Percentiles rank a stretch among this genome's conserved stretches.
phyloP scores from a whole-genome alignment of 202 grass and related monocot genomes.

The Carex sylvatica region DNA sequence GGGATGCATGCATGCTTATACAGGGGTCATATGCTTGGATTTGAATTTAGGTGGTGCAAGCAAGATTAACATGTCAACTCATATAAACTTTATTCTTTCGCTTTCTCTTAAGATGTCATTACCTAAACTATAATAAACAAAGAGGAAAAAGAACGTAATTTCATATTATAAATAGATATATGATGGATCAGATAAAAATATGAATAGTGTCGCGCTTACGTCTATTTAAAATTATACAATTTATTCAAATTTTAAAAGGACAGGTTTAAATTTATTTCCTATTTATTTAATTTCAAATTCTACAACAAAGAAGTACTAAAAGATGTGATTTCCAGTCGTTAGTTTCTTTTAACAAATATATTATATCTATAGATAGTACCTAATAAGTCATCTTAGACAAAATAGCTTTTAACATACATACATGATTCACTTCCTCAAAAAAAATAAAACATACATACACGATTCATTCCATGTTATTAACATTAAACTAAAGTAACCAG shows the following conservation, averaged over 20 bases:
- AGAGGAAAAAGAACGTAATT: not conserved
- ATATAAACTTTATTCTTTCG: not conserved
- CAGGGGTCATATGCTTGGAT: not conserved
- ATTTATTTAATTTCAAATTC: not conserved
- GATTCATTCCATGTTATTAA: too few relatives aligned
- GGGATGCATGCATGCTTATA: conserved; percentile 19
- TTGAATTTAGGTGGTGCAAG: conserved; percentile 2
- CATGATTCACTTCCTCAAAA: too few relatives aligned
- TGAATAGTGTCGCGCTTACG: not conserved
- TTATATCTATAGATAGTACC: not conserved
- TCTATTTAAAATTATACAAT: not conserved
- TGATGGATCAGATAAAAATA: not conserved
- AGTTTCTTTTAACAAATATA: not conserved
- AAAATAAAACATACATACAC: too few relatives aligned
- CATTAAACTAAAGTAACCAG: too few relatives aligned
- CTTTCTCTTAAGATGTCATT: not conserved
- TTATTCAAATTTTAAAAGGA: not conserved
- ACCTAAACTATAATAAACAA: not conserved
- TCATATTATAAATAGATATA: not conserved
- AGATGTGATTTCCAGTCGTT: not conserved
- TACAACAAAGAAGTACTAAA: not conserved
- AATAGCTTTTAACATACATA: too few relatives aligned
- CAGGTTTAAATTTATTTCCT: not conserved
- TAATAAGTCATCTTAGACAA: too few relatives aligned
- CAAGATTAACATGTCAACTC: conserved; percentile 17